phyloP scores from a whole-genome alignment of 192 early-diverging fungal genomes.

The Rhizoclosmatium globosum region DNA sequence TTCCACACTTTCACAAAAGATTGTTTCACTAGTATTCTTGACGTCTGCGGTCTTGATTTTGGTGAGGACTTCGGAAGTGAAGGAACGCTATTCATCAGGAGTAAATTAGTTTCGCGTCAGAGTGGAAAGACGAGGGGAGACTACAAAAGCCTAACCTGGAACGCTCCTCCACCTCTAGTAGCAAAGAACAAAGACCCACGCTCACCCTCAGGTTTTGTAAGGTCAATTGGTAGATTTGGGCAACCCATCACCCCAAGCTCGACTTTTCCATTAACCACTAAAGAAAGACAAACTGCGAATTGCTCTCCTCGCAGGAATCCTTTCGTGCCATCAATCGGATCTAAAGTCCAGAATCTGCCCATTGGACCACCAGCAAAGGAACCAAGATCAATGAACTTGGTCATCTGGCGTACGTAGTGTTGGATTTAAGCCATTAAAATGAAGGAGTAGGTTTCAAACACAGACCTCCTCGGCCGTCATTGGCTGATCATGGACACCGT shows the following conservation, averaged over 20 bases:
- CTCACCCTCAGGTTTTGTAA: slow-evolving; percentile 64
- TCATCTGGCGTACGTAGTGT: slow-evolving; percentile 37
- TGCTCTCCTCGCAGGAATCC: slow-evolving; percentile 98
- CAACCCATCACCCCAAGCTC: slow-evolving; percentile 90
- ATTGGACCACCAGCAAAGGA: slow-evolving; percentile 77
- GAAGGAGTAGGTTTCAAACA: not conserved
- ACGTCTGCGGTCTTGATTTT: slow-evolving; percentile 70
- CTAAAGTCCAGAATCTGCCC: slow-evolving; percentile 76
- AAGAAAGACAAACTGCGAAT: slow-evolving; percentile 93
- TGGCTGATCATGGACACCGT: slow-evolving; percentile 64
- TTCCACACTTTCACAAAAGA: slow-evolving; percentile 98
- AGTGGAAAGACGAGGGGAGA: too few species aligned
- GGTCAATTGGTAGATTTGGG: slow-evolving; percentile 65
- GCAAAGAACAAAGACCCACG: slow-evolving; percentile 91
- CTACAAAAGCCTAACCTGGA: slow-evolving; percentile 65
- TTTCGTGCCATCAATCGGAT: slow-evolving; percentile 93
- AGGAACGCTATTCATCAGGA: slow-evolving; percentile 50
- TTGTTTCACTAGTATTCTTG: slow-evolving; percentile 62
- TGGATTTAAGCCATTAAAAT: not conserved
- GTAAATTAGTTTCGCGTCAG: too few species aligned
- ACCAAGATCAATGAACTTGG: slow-evolving; percentile 86
- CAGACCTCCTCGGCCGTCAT: slow-evolving; percentile 74
- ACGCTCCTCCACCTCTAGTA: slow-evolving; percentile 88
- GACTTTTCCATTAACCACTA: slow-evolving; percentile 89
- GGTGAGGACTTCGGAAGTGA: slow-evolving; percentile 57